Percentiles rank a stretch among this genome's conserved stretches.
Conservation (phyloP, 305 asterid species). For the Nicotiana rustica region DNA sequence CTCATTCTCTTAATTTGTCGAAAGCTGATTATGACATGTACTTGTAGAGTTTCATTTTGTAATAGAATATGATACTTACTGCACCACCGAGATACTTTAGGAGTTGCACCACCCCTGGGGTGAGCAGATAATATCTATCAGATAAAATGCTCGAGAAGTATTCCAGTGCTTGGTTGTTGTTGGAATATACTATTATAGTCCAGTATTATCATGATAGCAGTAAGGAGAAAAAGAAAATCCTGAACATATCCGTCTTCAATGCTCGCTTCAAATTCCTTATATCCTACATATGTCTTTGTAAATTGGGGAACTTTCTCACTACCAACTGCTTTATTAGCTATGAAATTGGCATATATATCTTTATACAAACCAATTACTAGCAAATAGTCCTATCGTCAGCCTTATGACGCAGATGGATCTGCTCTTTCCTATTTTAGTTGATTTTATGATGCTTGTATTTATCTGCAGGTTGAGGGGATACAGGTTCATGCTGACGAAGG, state of each 20-base stretch:
- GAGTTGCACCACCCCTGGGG: background rate
- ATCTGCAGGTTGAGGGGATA: constrained; percentile 84
- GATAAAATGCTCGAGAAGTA: background rate
- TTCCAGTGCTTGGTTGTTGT: background rate
- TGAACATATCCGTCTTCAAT: background rate
- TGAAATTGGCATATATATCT: background rate
- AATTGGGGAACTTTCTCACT: background rate
- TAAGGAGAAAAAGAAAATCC: background rate
- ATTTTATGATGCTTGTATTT: background rate
- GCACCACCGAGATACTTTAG: background rate
- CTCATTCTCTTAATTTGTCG: background rate
- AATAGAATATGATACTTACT: background rate
- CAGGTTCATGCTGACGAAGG: constrained; percentile 93
- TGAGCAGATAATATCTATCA: background rate
- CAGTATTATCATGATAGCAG: background rate
- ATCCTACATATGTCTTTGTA: background rate
- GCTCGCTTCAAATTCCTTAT: background rate
- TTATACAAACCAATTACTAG: background rate
- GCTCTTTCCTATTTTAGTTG: background rate
- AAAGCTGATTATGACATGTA: background rate
- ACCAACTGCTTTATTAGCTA: background rate
- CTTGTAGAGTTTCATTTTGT: background rate
- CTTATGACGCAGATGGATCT: background rate
- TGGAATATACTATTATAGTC: background rate
- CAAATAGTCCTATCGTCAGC: constrained; percentile 9